Evolutionary conservation across 129 eudicot species (phyloP), one percentile per base, ranked within the genome.

Genomic region (Flaveria trinervia): DNA sequence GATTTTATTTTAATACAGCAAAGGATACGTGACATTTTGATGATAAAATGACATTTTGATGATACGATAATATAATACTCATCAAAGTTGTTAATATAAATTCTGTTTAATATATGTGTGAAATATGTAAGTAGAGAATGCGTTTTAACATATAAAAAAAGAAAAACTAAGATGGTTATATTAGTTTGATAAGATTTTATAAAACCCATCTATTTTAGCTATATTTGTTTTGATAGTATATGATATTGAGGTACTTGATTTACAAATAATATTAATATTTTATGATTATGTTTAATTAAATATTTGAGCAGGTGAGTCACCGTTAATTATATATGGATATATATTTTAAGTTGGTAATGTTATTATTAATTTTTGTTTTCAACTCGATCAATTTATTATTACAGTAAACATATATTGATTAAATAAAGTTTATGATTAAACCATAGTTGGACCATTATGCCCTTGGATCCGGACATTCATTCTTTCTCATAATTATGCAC

Each of bases 381-480:
- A 59, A 59, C 33, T 59, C 15, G 36, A 59, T 59, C 15, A 20
- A 59, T 61, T 61, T 26, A 25, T 61, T 11, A 57, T 22, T 57
- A 57, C 22, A 22, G 36, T 59, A 59, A 9, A 61, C 44, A 28
- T 28, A 30, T 62, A 62, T 16, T 28, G 20, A 62, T 15, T 62
- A 28, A 62, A 62, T 2, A 23, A 8, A 62, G 3, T 30, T 62
- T 17, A 62, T 62, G 20, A 62, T 62, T 62, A 28, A 13, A 73
- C 13, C 50, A 20, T 57, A 26, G 36, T 57, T 56, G 13, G 56
- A 22, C 68, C 41, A 73, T 55, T 23, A 62, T 50, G 65, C 73
- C 73, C 73, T 36, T 50, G 33, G 65, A 13, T 33, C 65, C 66
- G 22, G n/a, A 76, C 72, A 76, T 75, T 61, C 79, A 55, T 65